Conservation (phyloP, 2,329 filamentous ascomycete species). For the Verticillium nonalfalfae region DNA sequence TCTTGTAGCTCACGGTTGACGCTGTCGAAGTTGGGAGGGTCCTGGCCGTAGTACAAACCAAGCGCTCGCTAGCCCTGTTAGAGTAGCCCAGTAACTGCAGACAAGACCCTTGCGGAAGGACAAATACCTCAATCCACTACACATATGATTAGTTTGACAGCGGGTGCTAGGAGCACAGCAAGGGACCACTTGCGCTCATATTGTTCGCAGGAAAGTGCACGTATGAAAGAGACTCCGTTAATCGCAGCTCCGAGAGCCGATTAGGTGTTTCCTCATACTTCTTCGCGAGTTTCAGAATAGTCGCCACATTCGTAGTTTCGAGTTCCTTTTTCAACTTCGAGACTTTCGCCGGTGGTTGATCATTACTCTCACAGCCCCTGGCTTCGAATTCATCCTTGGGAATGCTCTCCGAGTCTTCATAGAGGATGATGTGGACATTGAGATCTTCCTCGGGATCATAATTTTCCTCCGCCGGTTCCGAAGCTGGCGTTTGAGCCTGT, state of each 20-base stretch:
- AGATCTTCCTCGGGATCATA: conserved; percentile 1
- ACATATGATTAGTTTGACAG: not conserved
- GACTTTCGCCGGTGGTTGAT: not conserved
- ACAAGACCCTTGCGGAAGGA: not conserved
- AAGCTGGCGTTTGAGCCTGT: not conserved
- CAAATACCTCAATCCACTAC: conserved; percentile 10
- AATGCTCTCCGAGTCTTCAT: not conserved
- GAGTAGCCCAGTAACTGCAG: not conserved
- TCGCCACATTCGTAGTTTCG: not conserved
- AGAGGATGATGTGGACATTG: conserved; percentile 3
- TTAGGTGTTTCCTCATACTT: too few relatives aligned
- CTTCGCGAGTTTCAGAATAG: not conserved
- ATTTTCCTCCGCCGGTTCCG: not conserved
- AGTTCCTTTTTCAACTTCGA: not conserved
- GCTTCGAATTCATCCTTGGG: not conserved
- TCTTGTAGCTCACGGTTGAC: not conserved
- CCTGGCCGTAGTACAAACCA: conserved; percentile 18
- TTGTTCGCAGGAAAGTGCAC: conserved; percentile 25
- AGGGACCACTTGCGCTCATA: conserved; percentile 17
- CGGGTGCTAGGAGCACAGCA: not conserved
- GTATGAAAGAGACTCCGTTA: conserved; percentile 9
- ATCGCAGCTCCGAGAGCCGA: too few relatives aligned
- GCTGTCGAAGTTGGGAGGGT: conserved; percentile 4
- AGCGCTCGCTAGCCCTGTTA: conserved; percentile 17
- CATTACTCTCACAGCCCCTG: conserved; percentile 2